A percentile compares a stretch with the other conserved stretches of the same genome.
phyloP scores from a whole-genome alignment of 352 stramenopile genomes.

The Globisporangium spiculum region DNA sequence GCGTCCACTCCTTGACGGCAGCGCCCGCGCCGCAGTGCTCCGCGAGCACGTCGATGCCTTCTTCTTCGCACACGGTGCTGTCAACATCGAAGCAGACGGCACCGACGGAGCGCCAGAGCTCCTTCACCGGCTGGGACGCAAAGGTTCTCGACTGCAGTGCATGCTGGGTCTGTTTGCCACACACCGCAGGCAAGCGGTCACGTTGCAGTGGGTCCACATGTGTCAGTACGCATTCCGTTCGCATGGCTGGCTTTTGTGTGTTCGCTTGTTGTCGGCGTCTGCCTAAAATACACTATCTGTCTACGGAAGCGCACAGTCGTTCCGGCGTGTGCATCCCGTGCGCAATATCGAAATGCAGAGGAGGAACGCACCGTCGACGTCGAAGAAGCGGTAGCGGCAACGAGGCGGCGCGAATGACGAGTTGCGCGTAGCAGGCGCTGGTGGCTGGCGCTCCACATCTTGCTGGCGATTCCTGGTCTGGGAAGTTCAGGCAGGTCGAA shows the following conservation, averaged over 20 bases:
- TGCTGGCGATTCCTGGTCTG: constrained; percentile 8
- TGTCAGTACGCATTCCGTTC: constrained; percentile 16
- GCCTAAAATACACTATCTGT: neutral
- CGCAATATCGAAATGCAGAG: neutral
- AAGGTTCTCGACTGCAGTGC: constrained; percentile 2
- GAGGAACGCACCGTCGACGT: constrained; percentile 7
- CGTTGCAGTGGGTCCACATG: neutral
- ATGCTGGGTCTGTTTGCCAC: constrained; percentile 8
- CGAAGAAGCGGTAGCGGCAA: constrained; percentile 2
- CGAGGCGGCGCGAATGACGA: constrained; percentile 15
- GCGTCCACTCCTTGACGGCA: constrained; percentile 94
- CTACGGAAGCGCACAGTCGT: neutral
- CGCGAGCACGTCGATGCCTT: constrained; percentile 99
- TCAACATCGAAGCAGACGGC: constrained; percentile 94
- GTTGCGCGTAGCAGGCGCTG: constrained; percentile 15
- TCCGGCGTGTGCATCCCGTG: constrained; percentile 1
- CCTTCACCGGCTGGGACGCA: constrained; percentile 23
- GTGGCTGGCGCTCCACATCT: constrained; percentile 14
- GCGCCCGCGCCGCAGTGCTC: constrained; percentile 92
- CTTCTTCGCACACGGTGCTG: constrained; percentile 96
- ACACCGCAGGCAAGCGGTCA: neutral
- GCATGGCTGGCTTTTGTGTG: neutral
- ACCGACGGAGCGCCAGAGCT: constrained; percentile 65
- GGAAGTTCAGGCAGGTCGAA: neutral
- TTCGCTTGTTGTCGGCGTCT: neutral